Evolutionary conservation across 805 yeast genomes (phyloP), one percentile per base, ranked within the genome.

Genomic region (Saturnispora quitensis): DNA sequence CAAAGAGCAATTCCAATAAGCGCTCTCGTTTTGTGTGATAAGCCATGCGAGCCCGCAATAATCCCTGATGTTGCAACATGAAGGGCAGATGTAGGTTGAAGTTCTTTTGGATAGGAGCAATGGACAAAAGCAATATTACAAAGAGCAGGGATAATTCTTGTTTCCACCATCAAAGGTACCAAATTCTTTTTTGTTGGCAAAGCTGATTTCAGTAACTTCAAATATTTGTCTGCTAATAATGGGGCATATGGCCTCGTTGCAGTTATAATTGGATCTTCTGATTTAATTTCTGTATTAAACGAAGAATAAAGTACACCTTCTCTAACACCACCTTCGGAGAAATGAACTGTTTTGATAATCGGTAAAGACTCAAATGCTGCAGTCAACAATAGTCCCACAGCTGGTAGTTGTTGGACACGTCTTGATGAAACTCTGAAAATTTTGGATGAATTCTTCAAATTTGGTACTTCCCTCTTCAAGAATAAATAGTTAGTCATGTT

Each of bases 201-300:
- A 1, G 86, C 82, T 5, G 79, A 73, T 53, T 68, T 67, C 43
- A 85, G 62, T 17, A 84, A 64, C 35, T 73, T 74, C 50, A 78
- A 66, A 55, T 85, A 83, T 59, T 76, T 76, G 46, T 73, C 70
- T 0, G 83, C 80, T 43, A 83, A 72, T 35, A 82, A 66, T 15
- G 88, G 88, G 2, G 89, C 86, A 64, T 82, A 84, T 4, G 86
- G 87, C 59, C 78, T 68, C 4, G 91, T 78, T 3, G 89, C 86
- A 3, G 84, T 78, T 20, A 81, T 59, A 24, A 85, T 60, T 5
- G 93, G 93, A 58, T 85, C 91, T 59, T 82, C 83, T 3, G 75
- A 66, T 55, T 84, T 75, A 31, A 84, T 72, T 36, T 73, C 73
- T 20, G 74, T 68, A 20, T 88, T 81, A 35, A 85, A 68, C 59